These are phyloP conservation scores for Phytomonas sp. DNA, from an alignment of 208 protist genomes.

Conservation along the genomic window DNA sequence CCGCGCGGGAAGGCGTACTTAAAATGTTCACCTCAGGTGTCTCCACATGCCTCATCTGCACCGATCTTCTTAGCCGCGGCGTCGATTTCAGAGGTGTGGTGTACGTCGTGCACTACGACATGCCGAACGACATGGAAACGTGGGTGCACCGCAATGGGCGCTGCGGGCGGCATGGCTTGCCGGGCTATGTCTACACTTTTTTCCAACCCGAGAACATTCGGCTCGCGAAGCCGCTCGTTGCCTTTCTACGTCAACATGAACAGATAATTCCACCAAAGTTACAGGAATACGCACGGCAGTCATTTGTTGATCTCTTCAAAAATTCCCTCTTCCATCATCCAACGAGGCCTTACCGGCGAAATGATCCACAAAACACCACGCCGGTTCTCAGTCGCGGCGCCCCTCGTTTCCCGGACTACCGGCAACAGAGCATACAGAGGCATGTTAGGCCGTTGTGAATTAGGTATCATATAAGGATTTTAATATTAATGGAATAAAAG, in stretches of 20 bases:
- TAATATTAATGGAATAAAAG: constrained; percentile 6
- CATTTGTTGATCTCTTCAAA: constrained; percentile 69
- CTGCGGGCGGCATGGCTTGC: constrained; percentile 80
- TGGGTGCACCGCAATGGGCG: constrained; percentile 97
- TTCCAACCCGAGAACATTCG: constrained; percentile 81
- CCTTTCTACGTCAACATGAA: constrained; percentile 54
- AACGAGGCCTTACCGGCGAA: constrained; percentile 48
- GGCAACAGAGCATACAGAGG: constrained; percentile 45
- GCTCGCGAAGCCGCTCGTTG: constrained; percentile 74
- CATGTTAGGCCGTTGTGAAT: constrained; percentile 53
- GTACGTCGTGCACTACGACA: constrained; percentile 98
- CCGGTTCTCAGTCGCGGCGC: constrained; percentile 46
- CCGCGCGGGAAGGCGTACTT: constrained; percentile 58
- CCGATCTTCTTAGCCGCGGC: constrained; percentile 96
- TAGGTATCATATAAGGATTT: constrained; percentile 6
- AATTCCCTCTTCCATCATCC: constrained; percentile 72
- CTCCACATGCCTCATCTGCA: constrained; percentile 93
- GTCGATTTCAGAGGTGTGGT: constrained; percentile 95
- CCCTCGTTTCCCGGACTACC: constrained; percentile 68
- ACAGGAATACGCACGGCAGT: constrained; percentile 72
- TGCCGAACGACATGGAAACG: constrained; percentile 91
- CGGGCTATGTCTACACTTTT: constrained; percentile 75
- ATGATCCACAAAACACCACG: constrained; percentile 58
- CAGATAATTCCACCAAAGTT: constrained; percentile 79
- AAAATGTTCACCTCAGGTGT: constrained; percentile 90